phyloP scores from a whole-genome alignment of 176 grass and related monocot genomes.

The Olyra latifolia region DNA sequence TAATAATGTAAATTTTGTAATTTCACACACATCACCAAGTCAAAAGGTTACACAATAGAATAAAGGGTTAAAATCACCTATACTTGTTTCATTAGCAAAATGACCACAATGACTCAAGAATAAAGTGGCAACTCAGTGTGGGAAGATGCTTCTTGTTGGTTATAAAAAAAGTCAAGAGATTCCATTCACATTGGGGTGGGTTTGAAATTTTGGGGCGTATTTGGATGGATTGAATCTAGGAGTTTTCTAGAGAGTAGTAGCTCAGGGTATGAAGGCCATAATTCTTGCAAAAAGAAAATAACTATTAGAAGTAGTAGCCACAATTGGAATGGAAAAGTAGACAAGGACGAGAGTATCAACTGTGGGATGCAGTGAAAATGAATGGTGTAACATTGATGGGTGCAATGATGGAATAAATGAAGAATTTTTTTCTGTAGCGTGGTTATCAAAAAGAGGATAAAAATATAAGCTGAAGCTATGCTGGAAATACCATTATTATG shows the following conservation, averaged over 20 bases:
- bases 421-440: not conserved
- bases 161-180: not conserved
- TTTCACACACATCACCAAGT: not conserved
- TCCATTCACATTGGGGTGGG: not conserved
- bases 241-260: not conserved
- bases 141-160: not conserved
- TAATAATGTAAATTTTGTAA: not conserved
- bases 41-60: not conserved
- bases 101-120: not conserved
- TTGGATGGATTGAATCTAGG: not conserved
- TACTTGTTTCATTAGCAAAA: constrained; percentile 2
- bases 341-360: not conserved
- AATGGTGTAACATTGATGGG: not conserved
- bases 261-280: not conserved
- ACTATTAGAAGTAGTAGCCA: not conserved
- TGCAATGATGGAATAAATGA: not conserved
- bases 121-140: not conserved
- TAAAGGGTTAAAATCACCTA: not conserved
- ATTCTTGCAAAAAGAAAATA: not conserved
- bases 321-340: not conserved
- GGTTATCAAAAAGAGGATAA: not conserved
- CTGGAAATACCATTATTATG: not conserved
- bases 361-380: not conserved
- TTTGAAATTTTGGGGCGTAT: not conserved
- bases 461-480: not conserved